These are phyloP conservation scores for Podila horticola DNA, from an alignment of 192 early-diverging fungal genomes.

Conservation along the genomic window DNA sequence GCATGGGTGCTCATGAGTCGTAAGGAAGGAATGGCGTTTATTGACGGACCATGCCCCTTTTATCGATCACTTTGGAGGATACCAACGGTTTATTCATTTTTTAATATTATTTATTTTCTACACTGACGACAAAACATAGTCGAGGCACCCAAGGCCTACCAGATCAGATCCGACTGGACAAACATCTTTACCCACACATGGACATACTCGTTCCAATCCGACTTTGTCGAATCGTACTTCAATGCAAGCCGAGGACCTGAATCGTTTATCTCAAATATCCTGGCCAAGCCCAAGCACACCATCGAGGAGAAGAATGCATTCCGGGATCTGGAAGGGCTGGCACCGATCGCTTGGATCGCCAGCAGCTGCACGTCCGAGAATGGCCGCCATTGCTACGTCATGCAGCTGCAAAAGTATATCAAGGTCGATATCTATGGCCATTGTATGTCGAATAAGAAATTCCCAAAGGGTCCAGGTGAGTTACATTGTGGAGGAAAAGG, in stretches of 20 bases:
- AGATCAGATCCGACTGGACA: constrained; percentile 14
- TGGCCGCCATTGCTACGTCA: constrained; percentile 39
- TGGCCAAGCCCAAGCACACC: constrained; percentile 9
- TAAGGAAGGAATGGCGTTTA: neutral
- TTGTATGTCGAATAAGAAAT: constrained; percentile 34
- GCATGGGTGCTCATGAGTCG: neutral
- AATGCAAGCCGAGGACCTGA: neutral
- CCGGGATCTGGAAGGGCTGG: constrained; percentile 9
- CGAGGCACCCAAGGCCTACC: constrained; percentile 9
- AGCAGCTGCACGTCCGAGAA: constrained; percentile 27
- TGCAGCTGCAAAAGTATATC: constrained; percentile 39
- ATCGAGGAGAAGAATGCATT: constrained; percentile 19
- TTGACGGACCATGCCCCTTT: no score
- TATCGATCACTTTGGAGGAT: neutral
- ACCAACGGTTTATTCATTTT: neutral
- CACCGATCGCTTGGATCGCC: constrained; percentile 45
- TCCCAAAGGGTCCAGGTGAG: constrained; percentile 19
- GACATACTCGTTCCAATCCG: constrained; percentile 20
- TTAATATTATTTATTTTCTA: no score
- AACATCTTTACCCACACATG: constrained; percentile 19
- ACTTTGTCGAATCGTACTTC: constrained; percentile 27
- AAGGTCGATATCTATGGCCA: constrained; percentile 42
- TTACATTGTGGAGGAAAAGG: no score
- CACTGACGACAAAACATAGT: neutral
- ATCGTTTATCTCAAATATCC: constrained; percentile 1